Conservation (phyloP, 1,139 yeast species). For the Taphrina sp. region DNA sequence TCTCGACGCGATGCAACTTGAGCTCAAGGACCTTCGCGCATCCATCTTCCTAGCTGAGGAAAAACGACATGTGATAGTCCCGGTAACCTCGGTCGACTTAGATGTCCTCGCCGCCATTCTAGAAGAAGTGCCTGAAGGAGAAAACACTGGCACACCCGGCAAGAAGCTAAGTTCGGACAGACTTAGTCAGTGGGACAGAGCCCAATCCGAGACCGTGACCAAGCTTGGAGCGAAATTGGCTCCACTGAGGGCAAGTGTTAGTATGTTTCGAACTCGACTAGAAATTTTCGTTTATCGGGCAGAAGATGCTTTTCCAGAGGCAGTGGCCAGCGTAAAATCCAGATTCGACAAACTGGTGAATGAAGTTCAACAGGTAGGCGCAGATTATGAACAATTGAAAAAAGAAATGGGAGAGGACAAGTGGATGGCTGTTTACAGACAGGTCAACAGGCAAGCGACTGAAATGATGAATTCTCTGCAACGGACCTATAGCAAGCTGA, state of each 20-base stretch:
- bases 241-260: slow-evolving; percentile 23
- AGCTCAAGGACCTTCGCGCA: slow-evolving; percentile 15
- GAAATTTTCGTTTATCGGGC: slow-evolving; percentile 18
- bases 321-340: slow-evolving; percentile 2
- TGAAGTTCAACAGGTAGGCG: not conserved
- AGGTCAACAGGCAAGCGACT: slow-evolving; percentile 22
- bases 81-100: slow-evolving; percentile 4
- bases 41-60: slow-evolving; percentile 20
- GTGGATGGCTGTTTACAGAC: slow-evolving; percentile 30
- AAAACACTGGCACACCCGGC: slow-evolving; percentile 30
- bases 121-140: slow-evolving; percentile 27
- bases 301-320: slow-evolving; percentile 9
- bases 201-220: slow-evolving; percentile 19
- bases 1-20: slow-evolving; percentile 19
- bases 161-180: slow-evolving; percentile 14
- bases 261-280: slow-evolving; percentile 20
- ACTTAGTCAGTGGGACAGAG: slow-evolving; percentile 28
- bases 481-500: slow-evolving; percentile 12
- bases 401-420: slow-evolving; percentile 28
- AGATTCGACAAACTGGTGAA: slow-evolving; percentile 2
- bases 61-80: slow-evolving; percentile 20
- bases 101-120: slow-evolving; percentile 26
- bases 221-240: slow-evolving; percentile 8
- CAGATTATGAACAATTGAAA: slow-evolving; percentile 5
- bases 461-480: slow-evolving; percentile 30